Conservation (phyloP, 169 alveolate species). For the Plasmodium knowlesi region DNA sequence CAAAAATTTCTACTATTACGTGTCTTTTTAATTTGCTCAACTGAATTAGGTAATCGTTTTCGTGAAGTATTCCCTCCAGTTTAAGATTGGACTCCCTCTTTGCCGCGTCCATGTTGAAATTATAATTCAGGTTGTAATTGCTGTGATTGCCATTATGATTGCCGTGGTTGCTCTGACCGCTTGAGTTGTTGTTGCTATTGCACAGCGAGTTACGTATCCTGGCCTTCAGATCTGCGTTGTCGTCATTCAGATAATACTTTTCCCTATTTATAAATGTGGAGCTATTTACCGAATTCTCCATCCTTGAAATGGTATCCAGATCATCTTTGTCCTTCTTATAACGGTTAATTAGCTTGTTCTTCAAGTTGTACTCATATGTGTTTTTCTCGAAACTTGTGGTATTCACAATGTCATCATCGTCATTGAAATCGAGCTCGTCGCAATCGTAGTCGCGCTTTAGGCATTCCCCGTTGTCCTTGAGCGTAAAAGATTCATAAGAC, state of each 20-base stretch:
- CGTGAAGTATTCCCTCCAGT: conserved; percentile 61
- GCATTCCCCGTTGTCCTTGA: neutral
- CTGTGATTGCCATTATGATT: neutral
- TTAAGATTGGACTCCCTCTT: conserved; percentile 44
- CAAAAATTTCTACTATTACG: conserved; percentile 67
- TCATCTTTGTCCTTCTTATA: conserved; percentile 16
- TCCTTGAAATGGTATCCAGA: neutral
- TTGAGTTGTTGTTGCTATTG: conserved; percentile 13
- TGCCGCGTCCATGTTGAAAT: neutral
- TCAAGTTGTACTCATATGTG: neutral
- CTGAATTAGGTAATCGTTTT: conserved; percentile 63
- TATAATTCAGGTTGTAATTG: neutral
- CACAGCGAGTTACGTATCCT: conserved; percentile 43
- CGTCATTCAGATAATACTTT: conserved; percentile 11
- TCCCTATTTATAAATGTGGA: conserved; percentile 26
- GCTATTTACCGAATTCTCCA: conserved; percentile 10
- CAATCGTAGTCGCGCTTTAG: conserved; percentile 10
- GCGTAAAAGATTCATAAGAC: conserved; percentile 32
- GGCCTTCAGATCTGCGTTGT: conserved; percentile 25
- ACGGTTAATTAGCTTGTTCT: conserved; percentile 16
- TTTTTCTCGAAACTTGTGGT: conserved; percentile 18
- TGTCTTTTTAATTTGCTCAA: conserved; percentile 68
- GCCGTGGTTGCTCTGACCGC: neutral
- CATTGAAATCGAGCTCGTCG: conserved; percentile 36
- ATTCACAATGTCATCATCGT: conserved; percentile 17